Conservation (phyloP, 2,329 filamentous ascomycete genomes). For the Penicillium brevicompactum region DNA sequence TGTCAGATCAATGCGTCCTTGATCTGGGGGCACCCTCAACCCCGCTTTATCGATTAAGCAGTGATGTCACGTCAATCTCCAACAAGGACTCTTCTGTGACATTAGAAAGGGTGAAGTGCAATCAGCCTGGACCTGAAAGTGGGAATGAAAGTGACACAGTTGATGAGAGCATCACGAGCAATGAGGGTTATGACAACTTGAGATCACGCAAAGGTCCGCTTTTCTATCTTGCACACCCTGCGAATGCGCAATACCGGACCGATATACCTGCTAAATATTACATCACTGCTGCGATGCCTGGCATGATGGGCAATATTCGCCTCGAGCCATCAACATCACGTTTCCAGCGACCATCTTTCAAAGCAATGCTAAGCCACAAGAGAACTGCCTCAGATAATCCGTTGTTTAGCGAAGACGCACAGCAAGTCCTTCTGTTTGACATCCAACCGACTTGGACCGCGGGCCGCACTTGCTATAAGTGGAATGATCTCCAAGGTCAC, state of each 20-base stretch:
- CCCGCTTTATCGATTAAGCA: neutral
- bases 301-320: conserved; percentile 16
- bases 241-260: conserved; percentile 17
- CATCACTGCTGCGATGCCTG: conserved; percentile 8
- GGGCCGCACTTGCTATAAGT: conserved; percentile 10
- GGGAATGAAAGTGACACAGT: neutral
- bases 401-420: neutral
- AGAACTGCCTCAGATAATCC: neutral
- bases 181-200: too few relatives aligned
- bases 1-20: neutral
- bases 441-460: conserved; percentile 3
- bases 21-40: neutral
- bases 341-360: conserved; percentile 4
- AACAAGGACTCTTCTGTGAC: conserved; percentile 1
- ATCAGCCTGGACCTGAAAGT: neutral
- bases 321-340: conserved; percentile 6
- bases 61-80: neutral
- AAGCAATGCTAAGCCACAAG: neutral
- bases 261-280: conserved; percentile 19
- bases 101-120: conserved; percentile 1
- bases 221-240: conserved; percentile 18
- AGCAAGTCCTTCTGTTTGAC: conserved; percentile 2
- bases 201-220: neutral
- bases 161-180: too few relatives aligned
- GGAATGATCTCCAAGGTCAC: neutral